These are phyloP conservation scores for Diaporthe vexans DNA, from an alignment of 2,329 filamentous ascomycete genomes.

Conservation along the genomic window DNA sequence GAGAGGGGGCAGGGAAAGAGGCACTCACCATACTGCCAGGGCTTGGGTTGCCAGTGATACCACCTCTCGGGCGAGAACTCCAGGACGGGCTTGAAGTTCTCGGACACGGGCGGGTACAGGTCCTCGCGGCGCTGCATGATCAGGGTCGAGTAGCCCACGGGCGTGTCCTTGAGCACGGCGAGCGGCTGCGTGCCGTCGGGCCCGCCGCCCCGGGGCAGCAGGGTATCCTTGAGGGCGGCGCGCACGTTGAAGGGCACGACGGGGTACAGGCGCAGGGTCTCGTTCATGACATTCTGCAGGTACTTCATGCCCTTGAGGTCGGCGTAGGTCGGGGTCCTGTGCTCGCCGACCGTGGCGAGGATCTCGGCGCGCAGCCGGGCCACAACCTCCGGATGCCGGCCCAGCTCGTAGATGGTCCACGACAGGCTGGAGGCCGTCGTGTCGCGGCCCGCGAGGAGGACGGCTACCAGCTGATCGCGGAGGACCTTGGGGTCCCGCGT, in stretches of 20 bases:
- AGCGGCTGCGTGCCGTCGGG: conserved; percentile 73
- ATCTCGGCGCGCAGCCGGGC: conserved; percentile 82
- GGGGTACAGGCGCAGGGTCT: conserved; percentile 46
- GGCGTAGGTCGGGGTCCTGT: conserved; percentile 77
- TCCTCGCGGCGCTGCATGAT: conserved; percentile 80
- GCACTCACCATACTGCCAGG: conserved; percentile 71
- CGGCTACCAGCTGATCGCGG: conserved; percentile 85
- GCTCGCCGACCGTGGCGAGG: conserved; percentile 72
- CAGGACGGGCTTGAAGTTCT: conserved; percentile 60
- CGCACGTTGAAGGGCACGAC: conserved; percentile 85
- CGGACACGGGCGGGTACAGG: conserved; percentile 68
- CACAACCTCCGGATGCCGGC: conserved; percentile 76
- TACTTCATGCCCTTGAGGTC: conserved; percentile 58
- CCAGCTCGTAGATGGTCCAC: conserved; percentile 87
- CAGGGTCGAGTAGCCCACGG: conserved; percentile 76
- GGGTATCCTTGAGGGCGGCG: conserved; percentile 79
- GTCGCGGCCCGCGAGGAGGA: conserved; percentile 88
- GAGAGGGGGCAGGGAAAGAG: too few species aligned
- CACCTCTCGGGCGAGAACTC: conserved; percentile 78
- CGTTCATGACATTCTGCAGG: conserved; percentile 46
- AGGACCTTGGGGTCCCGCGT: conserved; percentile 80
- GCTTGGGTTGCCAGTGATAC: conserved; percentile 72
- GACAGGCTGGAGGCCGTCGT: conserved; percentile 87
- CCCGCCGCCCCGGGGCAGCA: conserved; percentile 79
- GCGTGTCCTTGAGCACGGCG: conserved; percentile 75